Base-by-base conservation (phyloP, 768 basidiomycete species). In the Porphyrellus cyaneotinctus region DNA sequence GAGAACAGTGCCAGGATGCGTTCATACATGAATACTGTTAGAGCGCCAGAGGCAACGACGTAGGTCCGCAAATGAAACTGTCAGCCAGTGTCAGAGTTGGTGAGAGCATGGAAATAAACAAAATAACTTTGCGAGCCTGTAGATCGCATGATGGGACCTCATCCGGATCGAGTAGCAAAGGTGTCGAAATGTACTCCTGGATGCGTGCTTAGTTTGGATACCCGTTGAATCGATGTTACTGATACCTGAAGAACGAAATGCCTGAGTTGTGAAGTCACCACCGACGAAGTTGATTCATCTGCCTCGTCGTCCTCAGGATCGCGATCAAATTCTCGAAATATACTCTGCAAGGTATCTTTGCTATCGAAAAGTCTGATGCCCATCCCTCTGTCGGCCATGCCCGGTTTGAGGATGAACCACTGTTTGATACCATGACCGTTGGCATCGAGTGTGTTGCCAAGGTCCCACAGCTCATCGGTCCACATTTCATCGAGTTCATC, bases 401-500 rank as follows among this genome's bases (percentile, higher is more conserved):
- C 91, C 42, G 97, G 95, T 72, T 99, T 99, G 47, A 99, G 72
- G 55, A 99, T 95, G 81, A 87, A 98, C 95, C 95, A 97, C 45
- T 59, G 74, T 17, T 57, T 59, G 26, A 38, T 43, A n/a, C 51
- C 39, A 17, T 20, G 24, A 13, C 9, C 35, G 18, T 72, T 73
- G 5, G 63, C 57, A 20, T 84, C 78, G 28, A 97, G 77, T 18
- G 76, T 73, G 41, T 78, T 70, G 7, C 80, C 83, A 14, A 98
- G 79, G 45, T 97, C 94, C 78, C 85, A 97, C 31, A 97, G 78
- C 52, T 99, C 97, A 70, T 98, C 95, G 28, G 80, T 70, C 81
- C 94, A 88, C 71, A 92, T 75, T 70, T 97, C 97, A 54, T 97
- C 93, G 17, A 99, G 78, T 62, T 99, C 97, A 69, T 99, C 95